Percentiles rank a stretch among this genome's conserved stretches.
phyloP scores from a whole-genome alignment of 192 early-diverging fungal genomes.

The Entomortierella lignicola region DNA sequence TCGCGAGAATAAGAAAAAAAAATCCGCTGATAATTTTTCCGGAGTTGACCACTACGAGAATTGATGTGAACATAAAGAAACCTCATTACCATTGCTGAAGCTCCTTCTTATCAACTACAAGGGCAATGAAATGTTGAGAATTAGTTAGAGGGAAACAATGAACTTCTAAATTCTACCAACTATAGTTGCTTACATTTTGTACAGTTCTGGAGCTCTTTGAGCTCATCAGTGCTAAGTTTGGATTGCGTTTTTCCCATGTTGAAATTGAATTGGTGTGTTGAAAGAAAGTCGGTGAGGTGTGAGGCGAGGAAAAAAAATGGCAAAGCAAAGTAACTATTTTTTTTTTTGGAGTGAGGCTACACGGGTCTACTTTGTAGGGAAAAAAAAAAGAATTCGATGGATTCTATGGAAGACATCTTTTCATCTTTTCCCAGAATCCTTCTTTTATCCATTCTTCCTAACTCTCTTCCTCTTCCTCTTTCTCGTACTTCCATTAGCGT shows the following conservation, averaged over 20 bases:
- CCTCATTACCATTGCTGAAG: conserved; percentile 88
- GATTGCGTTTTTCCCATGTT: conserved; percentile 89
- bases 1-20: too few relatives aligned
- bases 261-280: background rate
- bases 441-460: background rate
- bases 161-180: background rate
- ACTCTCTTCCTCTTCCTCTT: background rate
- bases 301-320: background rate
- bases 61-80: too few relatives aligned
- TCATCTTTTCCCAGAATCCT: background rate
- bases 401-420: conserved; percentile 13
- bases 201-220: conserved; percentile 79
- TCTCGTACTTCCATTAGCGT: too few relatives aligned
- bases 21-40: too few relatives aligned
- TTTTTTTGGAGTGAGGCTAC: background rate
- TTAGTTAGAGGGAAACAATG: background rate
- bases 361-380: background rate
- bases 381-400: conserved; percentile 20
- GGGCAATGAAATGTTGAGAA: background rate
- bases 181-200: conserved; percentile 78
- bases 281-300: background rate
- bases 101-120: conserved; percentile 93
- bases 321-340: background rate
- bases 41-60: too few relatives aligned
- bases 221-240: conserved; percentile 83